Conservation (phyloP, 2,329 filamentous ascomycete genomes). For the Blastomyces gilchristii region DNA sequence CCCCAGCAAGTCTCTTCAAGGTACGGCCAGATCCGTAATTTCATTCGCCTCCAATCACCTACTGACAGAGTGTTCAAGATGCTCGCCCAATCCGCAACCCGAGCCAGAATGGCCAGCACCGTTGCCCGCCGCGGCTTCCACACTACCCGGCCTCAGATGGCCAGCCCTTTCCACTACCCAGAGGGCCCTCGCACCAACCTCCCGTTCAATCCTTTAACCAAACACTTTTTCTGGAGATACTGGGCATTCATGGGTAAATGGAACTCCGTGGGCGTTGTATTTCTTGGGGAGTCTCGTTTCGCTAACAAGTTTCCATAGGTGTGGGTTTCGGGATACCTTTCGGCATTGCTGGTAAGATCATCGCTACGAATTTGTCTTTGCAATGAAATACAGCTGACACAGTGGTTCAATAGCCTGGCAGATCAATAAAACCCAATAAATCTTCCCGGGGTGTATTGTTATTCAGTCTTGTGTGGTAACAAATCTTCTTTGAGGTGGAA, state of each 20-base stretch:
- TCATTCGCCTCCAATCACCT: conserved; percentile 15
- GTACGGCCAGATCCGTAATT: conserved; percentile 17
- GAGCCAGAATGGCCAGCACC: conserved; percentile 53
- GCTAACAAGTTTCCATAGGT: conserved; percentile 39
- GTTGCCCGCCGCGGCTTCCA: conserved; percentile 90
- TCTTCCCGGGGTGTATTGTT: conserved; percentile 9
- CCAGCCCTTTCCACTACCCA: conserved; percentile 94
- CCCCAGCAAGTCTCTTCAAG: conserved; percentile 19
- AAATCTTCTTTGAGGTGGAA: background rate
- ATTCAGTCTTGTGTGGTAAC: background rate
- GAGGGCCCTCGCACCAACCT: conserved; percentile 92
- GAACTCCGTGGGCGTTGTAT: conserved; percentile 7
- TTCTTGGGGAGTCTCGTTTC: background rate
- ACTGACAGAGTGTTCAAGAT: conserved; percentile 53
- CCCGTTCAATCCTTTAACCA: conserved; percentile 91
- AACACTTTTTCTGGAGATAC: conserved; percentile 73
- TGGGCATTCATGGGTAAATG: conserved; percentile 64
- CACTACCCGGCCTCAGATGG: conserved; percentile 73
- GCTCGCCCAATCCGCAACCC: conserved; percentile 58
- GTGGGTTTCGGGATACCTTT: conserved; percentile 51
- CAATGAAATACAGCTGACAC: conserved; percentile 19
- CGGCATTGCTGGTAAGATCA: conserved; percentile 50
- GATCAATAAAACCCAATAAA: conserved; percentile 51
- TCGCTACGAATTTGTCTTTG: background rate
- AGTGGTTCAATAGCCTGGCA: conserved; percentile 48